A percentile compares a stretch with the other conserved stretches of the same genome.
phyloP scores from a whole-genome alignment of 2,329 filamentous ascomycete genomes.

The Pseudodiploospora longispora region DNA sequence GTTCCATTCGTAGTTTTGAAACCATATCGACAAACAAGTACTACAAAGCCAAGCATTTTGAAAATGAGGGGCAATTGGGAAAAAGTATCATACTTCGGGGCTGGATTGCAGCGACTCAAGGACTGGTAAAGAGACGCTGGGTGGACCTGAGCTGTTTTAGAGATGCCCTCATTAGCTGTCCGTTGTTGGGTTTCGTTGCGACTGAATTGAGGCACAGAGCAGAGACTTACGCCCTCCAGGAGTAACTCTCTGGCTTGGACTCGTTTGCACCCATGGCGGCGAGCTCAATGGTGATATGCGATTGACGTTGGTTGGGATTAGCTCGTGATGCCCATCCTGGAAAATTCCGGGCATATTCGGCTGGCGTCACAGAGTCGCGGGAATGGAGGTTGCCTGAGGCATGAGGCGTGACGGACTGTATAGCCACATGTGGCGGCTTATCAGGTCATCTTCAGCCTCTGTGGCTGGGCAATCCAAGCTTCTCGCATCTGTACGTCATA shows the following conservation, averaged over 20 bases:
- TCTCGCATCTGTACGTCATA: too few relatives aligned
- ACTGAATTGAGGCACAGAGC: neutral
- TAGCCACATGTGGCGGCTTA: too few relatives aligned
- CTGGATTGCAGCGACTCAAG: slow-evolving; percentile 76
- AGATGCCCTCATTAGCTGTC: slow-evolving; percentile 9
- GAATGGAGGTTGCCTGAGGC: slow-evolving; percentile 24
- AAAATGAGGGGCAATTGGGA: neutral
- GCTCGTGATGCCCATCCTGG: slow-evolving; percentile 21
- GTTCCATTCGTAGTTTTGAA: too few relatives aligned
- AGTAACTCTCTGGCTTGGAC: slow-evolving; percentile 42
- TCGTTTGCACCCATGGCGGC: slow-evolving; percentile 48
- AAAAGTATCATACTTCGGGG: slow-evolving; percentile 58
- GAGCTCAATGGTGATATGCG: slow-evolving; percentile 26
- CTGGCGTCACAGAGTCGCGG: slow-evolving; percentile 21
- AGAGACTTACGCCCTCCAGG: slow-evolving; percentile 48
- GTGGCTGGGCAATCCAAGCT: too few relatives aligned
- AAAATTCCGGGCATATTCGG: slow-evolving; percentile 29
- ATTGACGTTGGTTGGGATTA: slow-evolving; percentile 17
- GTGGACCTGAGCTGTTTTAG: slow-evolving; percentile 33
- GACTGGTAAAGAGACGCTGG: slow-evolving; percentile 67
- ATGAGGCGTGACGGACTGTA: neutral
- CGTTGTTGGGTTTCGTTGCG: too few relatives aligned
- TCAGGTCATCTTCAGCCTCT: too few relatives aligned
- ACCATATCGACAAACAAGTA: too few relatives aligned
- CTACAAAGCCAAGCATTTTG: too few relatives aligned